Base-by-base conservation (phyloP, 2,329 filamentous ascomycete genomes). In the Fonsecaea multimorphosa region DNA sequence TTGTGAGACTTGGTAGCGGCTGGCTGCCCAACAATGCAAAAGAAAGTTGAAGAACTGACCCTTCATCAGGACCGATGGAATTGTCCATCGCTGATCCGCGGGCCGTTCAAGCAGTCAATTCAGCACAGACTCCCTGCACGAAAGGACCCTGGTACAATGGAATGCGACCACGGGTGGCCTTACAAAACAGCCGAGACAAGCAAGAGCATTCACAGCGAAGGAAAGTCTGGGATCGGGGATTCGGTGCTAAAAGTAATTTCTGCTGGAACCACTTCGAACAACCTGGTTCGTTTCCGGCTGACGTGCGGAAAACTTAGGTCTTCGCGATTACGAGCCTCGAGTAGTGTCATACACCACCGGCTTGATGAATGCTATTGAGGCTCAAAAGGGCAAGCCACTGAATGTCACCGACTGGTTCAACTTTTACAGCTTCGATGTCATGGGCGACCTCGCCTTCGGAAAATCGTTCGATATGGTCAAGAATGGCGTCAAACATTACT, bases 211-310 rank as follows among this genome's bases (percentile, higher is more conserved):
- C 67, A 11, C 49, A 55, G 22, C 60, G 68, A 22, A 57, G 72
- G 27, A 57, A 69, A 51, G 65, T 73, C 27, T 76, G 76, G 75
- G 75, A 76, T 63, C 72, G 71, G 14, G 76, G 68, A 1, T 77
- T 77, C 29, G 74, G 72, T 52, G 57, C 68, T 2, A 73, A 72
- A 69, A 72, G 76, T 75, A 31, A 7, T n/a, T n/a, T n/a, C 36
- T n/a, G 8, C 55, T 11, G 11, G 8, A 24, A 6, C 6, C 22
- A 6, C 19, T 44, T 16, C 22, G 4, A 22, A 34, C 11, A 38
- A 24, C 16, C 8, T 24, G 8, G 19, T 22, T 24, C 44, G 22
- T 24, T 49, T 3, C 4, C 65, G 29, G 49, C 36, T 22, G 29
- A 58, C n/a, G 29, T n/a, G 31, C 32, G 5, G 32, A 9, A 38